Evolutionary conservation across 1,284 basidiomycete genomes (phyloP), one percentile per base, ranked within the genome.

Genomic region (Fomitiporia mediterranea): DNA sequence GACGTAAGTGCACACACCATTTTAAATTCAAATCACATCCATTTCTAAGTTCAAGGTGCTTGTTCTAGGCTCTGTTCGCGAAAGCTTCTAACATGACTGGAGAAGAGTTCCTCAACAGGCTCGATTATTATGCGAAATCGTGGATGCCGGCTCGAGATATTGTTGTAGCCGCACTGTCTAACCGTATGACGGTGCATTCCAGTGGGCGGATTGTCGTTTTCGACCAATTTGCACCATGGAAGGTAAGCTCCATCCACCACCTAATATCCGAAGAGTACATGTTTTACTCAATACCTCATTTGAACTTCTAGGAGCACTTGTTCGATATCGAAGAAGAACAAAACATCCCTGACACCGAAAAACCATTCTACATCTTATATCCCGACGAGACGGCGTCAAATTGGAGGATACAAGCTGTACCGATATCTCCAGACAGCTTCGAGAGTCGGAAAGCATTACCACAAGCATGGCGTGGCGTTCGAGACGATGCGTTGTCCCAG

Each of bases 401-500:
- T 67, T 99, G 96, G 96, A 85, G 97, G 47, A 76, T 99, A 47
- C 96, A 98, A 69, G 94, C 94, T 13, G 91, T 99, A 13, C 90
- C 96, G 13, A 74, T 87, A 51, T 78, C 84, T 1, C 75, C 88
- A 2, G 89, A 92, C 65, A 90, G 87, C 66, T 99, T 99, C 66
- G 82, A 87, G 67, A 94, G 88, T 69, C 82, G 97, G 44, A 97
- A 96, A 69, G 84, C 93, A 1, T 75, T 99, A 37, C 96, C 97
- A 1, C 94, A 98, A 70, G 75, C 78, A 58, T 99, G 97, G 96
- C 80, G 95, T 60, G 96, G 97, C 7, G 72, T 96, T 38, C 79
- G 97, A 43, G 97, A 99, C 68, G 86, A 89, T 7, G 79, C 81
- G 50, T 74, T 99, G 43, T 87, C 84, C 47, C 74, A 84, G 62